phyloP scores from a whole-genome alignment of 257 asterid genomes.

The Solanum lycopersicoides region DNA sequence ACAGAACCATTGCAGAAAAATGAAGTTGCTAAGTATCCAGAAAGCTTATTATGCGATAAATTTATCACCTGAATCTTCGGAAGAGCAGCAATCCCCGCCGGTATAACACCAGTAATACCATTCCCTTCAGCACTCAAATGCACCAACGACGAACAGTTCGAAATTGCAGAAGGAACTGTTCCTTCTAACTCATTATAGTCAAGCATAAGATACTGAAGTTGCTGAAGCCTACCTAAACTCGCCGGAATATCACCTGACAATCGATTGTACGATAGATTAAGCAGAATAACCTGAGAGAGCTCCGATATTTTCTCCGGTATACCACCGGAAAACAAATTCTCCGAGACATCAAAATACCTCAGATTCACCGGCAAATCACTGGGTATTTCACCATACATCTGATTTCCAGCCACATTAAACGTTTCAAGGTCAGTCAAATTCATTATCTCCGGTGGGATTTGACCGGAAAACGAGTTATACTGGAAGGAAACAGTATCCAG shows the following conservation, averaged over 20 bases:
- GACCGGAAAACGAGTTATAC: conserved; percentile 40
- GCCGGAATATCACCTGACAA: conserved; percentile 50
- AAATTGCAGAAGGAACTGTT: conserved; percentile 64
- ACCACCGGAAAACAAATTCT: conserved; percentile 35
- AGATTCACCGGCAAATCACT: conserved; percentile 23
- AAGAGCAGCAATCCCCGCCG: conserved; percentile 46
- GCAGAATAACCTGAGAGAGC: conserved; percentile 21
- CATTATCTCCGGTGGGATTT: conserved; percentile 12
- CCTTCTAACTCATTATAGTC: conserved; percentile 44
- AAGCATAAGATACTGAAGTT: conserved; percentile 40
- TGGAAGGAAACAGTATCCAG: conserved; percentile 40
- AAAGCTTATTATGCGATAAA: conserved; percentile 37
- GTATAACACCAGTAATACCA: conserved; percentile 39
- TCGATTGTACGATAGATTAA: conserved; percentile 38
- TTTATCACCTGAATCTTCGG: conserved; percentile 34
- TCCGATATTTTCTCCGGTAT: conserved; percentile 23
- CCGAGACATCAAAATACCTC: conserved; percentile 40
- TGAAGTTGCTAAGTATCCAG: conserved; percentile 43
- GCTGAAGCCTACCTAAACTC: conserved; percentile 36
- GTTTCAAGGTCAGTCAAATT: conserved; percentile 33
- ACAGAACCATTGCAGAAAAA: conserved; percentile 44
- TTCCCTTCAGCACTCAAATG: conserved; percentile 65
- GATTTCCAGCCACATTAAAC: conserved; percentile 46
- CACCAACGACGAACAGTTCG: conserved; percentile 52
- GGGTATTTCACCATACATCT: conserved; percentile 44